phyloP scores from a whole-genome alignment of 495 filamentous ascomycete species.

The Neurospora africana region DNA sequence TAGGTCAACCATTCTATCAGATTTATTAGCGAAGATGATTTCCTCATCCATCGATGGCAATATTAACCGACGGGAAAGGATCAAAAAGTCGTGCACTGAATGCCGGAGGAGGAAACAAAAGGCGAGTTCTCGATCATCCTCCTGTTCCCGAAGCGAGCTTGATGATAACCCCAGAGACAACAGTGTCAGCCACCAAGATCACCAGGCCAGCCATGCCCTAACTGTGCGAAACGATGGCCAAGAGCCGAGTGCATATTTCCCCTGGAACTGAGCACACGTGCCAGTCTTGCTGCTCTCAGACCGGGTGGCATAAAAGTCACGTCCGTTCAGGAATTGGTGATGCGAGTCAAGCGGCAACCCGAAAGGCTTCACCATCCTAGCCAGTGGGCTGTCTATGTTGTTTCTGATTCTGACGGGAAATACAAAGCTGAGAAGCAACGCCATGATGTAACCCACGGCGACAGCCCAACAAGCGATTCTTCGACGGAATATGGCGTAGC shows the following conservation, averaged over 20 bases:
- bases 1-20: neutral
- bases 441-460: neutral
- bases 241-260: constrained; percentile 4
- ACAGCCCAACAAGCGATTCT: neutral
- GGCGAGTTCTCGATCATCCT: neutral
- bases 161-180: neutral
- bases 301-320: constrained; percentile 3
- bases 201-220: neutral
- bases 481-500: neutral
- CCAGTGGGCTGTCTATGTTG: neutral
- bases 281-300: neutral
- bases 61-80: neutral
- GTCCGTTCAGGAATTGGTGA: neutral
- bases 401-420: constrained; percentile 1
- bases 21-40: neutral
- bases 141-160: neutral
- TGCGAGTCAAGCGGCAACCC: neutral
- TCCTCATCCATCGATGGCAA: neutral
- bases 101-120: constrained; percentile 10
- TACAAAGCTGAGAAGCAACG: neutral
- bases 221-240: constrained; percentile 11
- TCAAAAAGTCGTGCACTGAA: constrained; percentile 9
- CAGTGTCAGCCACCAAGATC: constrained; percentile 3
- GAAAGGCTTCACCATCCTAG: neutral
- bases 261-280: neutral